phyloP scores from a whole-genome alignment of 75 land plant species.

The Selaginella moellendorffii region DNA sequence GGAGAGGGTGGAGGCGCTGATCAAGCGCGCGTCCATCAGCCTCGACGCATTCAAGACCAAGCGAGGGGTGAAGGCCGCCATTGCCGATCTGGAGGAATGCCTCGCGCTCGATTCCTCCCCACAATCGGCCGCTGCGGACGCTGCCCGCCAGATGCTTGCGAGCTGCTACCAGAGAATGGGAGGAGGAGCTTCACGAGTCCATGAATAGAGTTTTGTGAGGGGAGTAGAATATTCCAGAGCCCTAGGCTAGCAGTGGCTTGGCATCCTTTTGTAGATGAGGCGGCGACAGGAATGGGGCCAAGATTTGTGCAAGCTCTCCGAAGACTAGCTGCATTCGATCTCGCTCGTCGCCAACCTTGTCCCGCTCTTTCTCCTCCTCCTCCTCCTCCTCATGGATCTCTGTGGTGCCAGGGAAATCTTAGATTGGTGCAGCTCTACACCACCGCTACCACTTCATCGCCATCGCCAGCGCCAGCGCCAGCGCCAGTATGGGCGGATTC shows the following conservation, averaged over 20 bases:
- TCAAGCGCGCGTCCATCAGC: slow-evolving; percentile 34
- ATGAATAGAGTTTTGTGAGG: neutral
- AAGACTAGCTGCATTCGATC: neutral
- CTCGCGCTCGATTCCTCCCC: neutral
- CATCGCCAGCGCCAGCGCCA: no score
- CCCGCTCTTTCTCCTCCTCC: no score
- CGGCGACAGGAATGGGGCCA: neutral
- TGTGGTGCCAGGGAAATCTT: no score
- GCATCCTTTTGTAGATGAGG: no score
- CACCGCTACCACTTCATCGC: no score
- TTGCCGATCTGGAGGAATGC: neutral
- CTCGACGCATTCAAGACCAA: neutral
- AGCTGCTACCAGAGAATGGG: neutral
- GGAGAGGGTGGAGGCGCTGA: slow-evolving; percentile 49
- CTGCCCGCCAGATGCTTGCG: neutral
- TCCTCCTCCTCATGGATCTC: no score
- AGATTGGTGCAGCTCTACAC: no score
- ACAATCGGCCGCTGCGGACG: neutral
- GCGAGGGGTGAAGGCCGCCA: neutral
- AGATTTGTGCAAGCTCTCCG: neutral
- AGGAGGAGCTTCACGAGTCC: no score
- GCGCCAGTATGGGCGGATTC: no score
- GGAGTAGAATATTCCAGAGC: neutral
- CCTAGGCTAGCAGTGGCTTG: neutral
- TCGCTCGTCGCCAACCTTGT: no score